phyloP scores from a whole-genome alignment of 345 rosid species.

The Turritis glabra region DNA sequence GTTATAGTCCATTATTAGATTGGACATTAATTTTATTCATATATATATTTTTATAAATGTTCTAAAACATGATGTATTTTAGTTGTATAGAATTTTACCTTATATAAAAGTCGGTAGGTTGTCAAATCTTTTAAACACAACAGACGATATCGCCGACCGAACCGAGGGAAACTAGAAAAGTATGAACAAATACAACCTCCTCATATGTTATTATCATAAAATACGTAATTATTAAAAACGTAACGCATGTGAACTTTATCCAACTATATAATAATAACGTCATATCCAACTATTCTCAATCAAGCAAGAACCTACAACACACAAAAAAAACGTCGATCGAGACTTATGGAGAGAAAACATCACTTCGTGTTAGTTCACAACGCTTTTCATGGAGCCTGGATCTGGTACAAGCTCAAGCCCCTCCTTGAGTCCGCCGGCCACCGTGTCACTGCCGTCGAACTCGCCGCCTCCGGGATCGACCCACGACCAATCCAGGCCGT shows the following conservation, averaged over 20 bases:
- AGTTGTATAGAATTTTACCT: background rate
- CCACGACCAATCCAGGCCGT: slow-evolving; percentile 38
- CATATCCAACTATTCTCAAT: background rate
- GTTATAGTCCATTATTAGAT: too few relatives aligned
- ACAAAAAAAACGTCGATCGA: background rate
- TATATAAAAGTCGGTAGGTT: too few relatives aligned
- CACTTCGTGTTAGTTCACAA: slow-evolving; percentile 44
- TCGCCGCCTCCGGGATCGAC: slow-evolving; percentile 41
- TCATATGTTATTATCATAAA: background rate
- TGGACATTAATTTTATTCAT: too few relatives aligned
- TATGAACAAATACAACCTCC: too few relatives aligned
- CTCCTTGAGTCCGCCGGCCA: slow-evolving; percentile 41
- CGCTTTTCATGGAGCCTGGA: slow-evolving; percentile 43
- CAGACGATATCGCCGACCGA: background rate
- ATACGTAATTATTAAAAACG: background rate
- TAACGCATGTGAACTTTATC: background rate
- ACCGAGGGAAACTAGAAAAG: too few relatives aligned
- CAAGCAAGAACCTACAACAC: background rate
- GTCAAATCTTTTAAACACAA: background rate
- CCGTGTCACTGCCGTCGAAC: slow-evolving; percentile 41
- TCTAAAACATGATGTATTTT: too few relatives aligned
- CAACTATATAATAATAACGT: background rate
- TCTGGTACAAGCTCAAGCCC: slow-evolving; percentile 44
- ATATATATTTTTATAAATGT: too few relatives aligned
- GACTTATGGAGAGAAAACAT: slow-evolving; percentile 28